Evolutionary conservation across 805 yeast genomes (phyloP), one percentile per base, ranked within the genome.

Genomic region (Kuraishia molischiana): DNA sequence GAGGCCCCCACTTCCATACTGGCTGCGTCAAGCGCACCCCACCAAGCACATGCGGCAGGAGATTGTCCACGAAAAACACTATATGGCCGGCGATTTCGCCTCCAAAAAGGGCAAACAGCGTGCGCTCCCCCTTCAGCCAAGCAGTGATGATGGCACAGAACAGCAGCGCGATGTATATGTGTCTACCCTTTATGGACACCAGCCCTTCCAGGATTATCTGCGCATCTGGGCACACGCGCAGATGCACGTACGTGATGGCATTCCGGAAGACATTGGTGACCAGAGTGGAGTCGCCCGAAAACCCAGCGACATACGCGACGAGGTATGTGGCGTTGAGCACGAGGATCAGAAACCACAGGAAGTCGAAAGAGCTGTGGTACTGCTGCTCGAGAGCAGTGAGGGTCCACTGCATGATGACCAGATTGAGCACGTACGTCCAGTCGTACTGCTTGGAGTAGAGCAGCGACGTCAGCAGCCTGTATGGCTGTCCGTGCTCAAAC

Each of bases 61-160:
- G 51, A 38, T 68, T 73, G 44, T 59, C 61, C 13, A 66, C 42
- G 37, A 61, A 66, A 43, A 64, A 57, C 29, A 57, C 49, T 3
- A 56, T 30, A 39, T 71, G 77, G 6, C 77, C 76, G 21, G 66
- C 54, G 2, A 61, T 40, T 8, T 65, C 58, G 4, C 69, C 67
- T 19, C n/a, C 32, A 32, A 66, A 43, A 64, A 57, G 30, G 56
- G 49, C 3, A 56, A 29, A 39, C 72, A 77, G 6, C 77, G 76
- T 21, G 66, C 54, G 2, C 60, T 40, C 9, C 65, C 58, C 4
- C 69, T 67, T 19, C n/a, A 29, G 30, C 31, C 31, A 9, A 8
- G 17, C 13, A 28, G 8, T 28, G 31, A 8, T 8, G 31, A 14
- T 8, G 31, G 17, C 6, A 9, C 13, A 28, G 8, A 28, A 28